Conservation (phyloP, 1,139 yeast genomes). For the Komagataea norvegica region DNA sequence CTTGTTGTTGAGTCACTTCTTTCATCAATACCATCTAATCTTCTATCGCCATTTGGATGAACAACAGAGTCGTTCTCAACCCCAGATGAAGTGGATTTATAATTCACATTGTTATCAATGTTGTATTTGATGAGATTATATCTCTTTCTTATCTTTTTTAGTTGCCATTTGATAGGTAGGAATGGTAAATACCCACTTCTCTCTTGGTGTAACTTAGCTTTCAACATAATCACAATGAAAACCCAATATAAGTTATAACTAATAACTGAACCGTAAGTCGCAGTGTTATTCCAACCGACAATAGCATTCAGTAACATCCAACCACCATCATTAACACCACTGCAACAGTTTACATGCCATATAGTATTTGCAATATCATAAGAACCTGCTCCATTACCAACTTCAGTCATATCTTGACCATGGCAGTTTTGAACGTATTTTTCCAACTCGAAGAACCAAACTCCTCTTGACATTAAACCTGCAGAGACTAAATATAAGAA, state of each 20-base stretch:
- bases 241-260: constrained; percentile 78
- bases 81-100: constrained; percentile 11
- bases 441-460: constrained; percentile 85
- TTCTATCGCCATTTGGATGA: constrained; percentile 6
- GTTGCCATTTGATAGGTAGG: constrained; percentile 58
- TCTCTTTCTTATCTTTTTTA: constrained; percentile 50
- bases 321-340: constrained; percentile 84
- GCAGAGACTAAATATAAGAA: constrained; percentile 84
- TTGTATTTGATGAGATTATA: constrained; percentile 27
- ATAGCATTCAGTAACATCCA: constrained; percentile 93
- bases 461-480: constrained; percentile 83
- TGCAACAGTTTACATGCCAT: constrained; percentile 98
- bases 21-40: constrained; percentile 12
- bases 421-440: constrained; percentile 58
- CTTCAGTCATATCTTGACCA: constrained; percentile 85
- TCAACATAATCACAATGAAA: constrained; percentile 49
- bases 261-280: constrained; percentile 86
- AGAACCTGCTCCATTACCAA: constrained; percentile 92
- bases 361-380: constrained; percentile 74
- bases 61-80: constrained; percentile 11
- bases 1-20: constrained; percentile 19
- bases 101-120: constrained; percentile 27
- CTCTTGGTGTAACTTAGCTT: constrained; percentile 54
- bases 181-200: constrained; percentile 55
- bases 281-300: constrained; percentile 94